These are phyloP conservation scores for Mycena galericulata DNA, from an alignment of 768 basidiomycete genomes.

Conservation along the genomic window DNA sequence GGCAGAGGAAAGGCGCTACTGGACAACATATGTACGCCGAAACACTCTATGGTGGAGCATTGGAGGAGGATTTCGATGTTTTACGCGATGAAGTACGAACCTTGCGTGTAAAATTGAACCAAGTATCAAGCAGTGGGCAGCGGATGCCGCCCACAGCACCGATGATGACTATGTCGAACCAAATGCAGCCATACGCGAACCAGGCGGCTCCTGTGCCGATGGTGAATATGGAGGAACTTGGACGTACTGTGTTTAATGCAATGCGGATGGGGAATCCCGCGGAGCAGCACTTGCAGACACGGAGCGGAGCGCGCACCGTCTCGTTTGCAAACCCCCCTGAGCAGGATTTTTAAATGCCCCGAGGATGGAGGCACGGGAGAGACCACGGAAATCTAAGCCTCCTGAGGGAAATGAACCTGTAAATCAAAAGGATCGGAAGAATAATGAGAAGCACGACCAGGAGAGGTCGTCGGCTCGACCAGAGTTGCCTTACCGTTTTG, in stretches of 20 bases:
- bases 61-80: slow-evolving; percentile 12
- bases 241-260: slow-evolving; percentile 11
- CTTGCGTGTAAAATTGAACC: slow-evolving; percentile 10
- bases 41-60: neutral
- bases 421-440: neutral
- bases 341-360: slow-evolving; percentile 24
- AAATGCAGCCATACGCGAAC: neutral
- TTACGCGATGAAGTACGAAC: slow-evolving; percentile 12
- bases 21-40: slow-evolving; percentile 2
- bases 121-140: neutral
- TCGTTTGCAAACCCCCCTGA: neutral
- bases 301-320: neutral
- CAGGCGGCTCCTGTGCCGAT: neutral
- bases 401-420: slow-evolving; percentile 5
- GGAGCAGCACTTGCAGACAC: slow-evolving; percentile 9
- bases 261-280: neutral
- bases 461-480: neutral
- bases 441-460: neutral
- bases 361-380: slow-evolving; percentile 17
- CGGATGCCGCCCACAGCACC: neutral
- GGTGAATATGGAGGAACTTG: slow-evolving; percentile 5
- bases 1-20: slow-evolving; percentile 10
- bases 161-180: neutral
- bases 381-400: neutral
- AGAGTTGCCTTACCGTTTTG: slow-evolving; percentile 16